Evolutionary conservation across 768 basidiomycete species (phyloP), one percentile per base, ranked within the genome.

Genomic region (Auriscalpium orientale): DNA sequence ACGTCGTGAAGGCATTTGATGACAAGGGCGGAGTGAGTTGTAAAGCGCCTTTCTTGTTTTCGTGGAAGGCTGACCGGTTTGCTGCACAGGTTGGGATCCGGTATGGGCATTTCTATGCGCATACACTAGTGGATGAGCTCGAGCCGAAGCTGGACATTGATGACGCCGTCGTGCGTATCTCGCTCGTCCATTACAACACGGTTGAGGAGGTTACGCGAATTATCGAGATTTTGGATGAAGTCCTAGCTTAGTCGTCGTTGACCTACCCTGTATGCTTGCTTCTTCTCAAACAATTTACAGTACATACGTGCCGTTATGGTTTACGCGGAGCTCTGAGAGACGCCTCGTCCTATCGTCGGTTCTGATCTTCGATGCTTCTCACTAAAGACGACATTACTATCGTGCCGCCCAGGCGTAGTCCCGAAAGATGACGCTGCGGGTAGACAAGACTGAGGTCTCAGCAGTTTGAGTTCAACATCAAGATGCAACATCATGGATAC

Each of bases 171-270:
- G 84, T 89, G 20, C 79, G 89, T 4, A 81, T 90, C 54, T 89
- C 87, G 2, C 66, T 91, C 28, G 86, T 89, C 21, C 89, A 91
- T 62, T 89, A 90, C 62, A 89, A 90, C 64, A 90, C 89, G 0
- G 72, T 85, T 3, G 77, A 82, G 56, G 87, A 91, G 62, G 86
- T 88, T 1, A 67, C 81, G 53, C 71, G 60, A 62, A 83, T 91
- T 58, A 76, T 89, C 34, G 69, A 69, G 0, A 68, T 83, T 48
- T 65, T 87, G 54, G 75, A 79, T 57, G 79, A 81, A 58, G 70
- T 80, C 21, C 65, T 87, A 13, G 71, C 51, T 10, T 43, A 28
- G 28, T 2, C 4, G 4, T 28, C 28, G 1, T 28, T 28, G 28
- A 28, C 28, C 7, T 28, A 7, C 7, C 5, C 28, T 28, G 28